phyloP scores from a whole-genome alignment of 2,329 filamentous ascomycete genomes.

The Aspergillus unguis region DNA sequence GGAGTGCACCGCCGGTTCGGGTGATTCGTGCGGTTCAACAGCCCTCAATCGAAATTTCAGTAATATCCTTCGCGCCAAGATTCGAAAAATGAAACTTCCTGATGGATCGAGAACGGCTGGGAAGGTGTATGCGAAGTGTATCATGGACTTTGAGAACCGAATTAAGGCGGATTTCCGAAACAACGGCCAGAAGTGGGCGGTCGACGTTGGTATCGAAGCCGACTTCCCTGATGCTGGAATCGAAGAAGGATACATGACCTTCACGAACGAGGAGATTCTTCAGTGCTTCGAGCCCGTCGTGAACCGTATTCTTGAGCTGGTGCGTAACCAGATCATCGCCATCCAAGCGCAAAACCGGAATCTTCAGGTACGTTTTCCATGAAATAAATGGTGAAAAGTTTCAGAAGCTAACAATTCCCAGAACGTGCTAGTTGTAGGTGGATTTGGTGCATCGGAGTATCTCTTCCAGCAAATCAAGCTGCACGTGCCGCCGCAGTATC shows the following conservation, averaged over 20 bases:
- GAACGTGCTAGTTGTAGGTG: conserved; percentile 95
- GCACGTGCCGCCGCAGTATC: conserved; percentile 96
- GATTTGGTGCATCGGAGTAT: conserved; percentile 97
- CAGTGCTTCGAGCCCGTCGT: conserved; percentile 99
- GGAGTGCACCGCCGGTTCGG: conserved; percentile 94
- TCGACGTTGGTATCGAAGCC: conserved; percentile 96
- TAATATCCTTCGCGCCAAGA: conserved; percentile 96
- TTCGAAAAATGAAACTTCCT: conserved; percentile 97
- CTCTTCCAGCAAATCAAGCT: conserved; percentile 99
- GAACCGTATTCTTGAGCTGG: conserved; percentile 91
- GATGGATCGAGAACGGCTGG: conserved; percentile 97
- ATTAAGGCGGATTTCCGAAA: conserved; percentile 99
- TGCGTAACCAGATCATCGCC: conserved; percentile 97
- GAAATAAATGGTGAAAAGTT: neutral
- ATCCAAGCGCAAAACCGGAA: conserved; percentile 95
- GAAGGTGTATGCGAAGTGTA: conserved; percentile 97
- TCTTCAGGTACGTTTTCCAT: conserved; percentile 60
- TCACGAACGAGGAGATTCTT: conserved; percentile 97
- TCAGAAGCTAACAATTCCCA: conserved; percentile 31
- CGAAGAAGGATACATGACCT: conserved; percentile 99
- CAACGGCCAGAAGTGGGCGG: conserved; percentile 98
- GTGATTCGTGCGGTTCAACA: conserved; percentile 97
- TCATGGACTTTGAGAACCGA: conserved; percentile 99
- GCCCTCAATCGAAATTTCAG: conserved; percentile 97
- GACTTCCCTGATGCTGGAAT: conserved; percentile 97